A percentile compares a stretch with the other conserved stretches of the same genome.
Evolutionary conservation across 148 eudicot genomes (phyloP).

Genomic region (Drosera capensis): DNA sequence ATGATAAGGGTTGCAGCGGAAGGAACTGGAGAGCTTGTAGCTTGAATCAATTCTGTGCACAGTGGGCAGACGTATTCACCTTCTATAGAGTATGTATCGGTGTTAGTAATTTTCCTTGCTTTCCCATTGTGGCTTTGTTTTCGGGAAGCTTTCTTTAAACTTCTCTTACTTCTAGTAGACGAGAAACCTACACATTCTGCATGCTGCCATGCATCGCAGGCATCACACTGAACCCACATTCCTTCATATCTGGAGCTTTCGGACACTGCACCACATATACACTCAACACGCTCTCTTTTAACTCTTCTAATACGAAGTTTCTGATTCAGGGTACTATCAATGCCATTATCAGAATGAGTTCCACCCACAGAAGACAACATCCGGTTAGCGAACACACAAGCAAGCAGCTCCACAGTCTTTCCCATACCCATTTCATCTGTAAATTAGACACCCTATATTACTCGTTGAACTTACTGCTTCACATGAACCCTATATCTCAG

Average conservation of each 20-base stretch:
- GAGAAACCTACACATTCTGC: slow-evolving; percentile 80
- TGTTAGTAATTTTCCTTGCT: slow-evolving; percentile 26
- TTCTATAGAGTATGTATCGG: slow-evolving; percentile 30
- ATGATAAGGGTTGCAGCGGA: slow-evolving; percentile 90
- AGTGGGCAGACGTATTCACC: slow-evolving; percentile 50
- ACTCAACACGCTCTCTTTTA: slow-evolving; percentile 91
- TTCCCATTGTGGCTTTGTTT: slow-evolving; percentile 10
- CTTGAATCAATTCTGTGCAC: slow-evolving; percentile 65
- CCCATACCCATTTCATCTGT: slow-evolving; percentile 99
- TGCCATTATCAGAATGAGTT: slow-evolving; percentile 13
- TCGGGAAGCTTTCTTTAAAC: slow-evolving; percentile 12
- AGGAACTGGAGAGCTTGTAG: slow-evolving; percentile 57
- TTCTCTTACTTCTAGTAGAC: slow-evolving; percentile 16
- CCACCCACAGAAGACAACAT: slow-evolving; percentile 37
- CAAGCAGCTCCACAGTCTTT: slow-evolving; percentile 91
- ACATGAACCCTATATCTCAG: too few species aligned
- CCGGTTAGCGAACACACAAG: slow-evolving; percentile 69
- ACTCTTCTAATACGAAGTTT: slow-evolving; percentile 38
- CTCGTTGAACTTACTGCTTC: slow-evolving; percentile 9
- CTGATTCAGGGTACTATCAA: slow-evolving; percentile 16
- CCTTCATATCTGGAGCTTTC: slow-evolving; percentile 74
- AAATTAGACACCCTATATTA: slow-evolving; percentile 10
- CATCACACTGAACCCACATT: slow-evolving; percentile 95
- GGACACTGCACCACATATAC: slow-evolving; percentile 78
- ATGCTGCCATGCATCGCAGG: slow-evolving; percentile 99